Conservation (phyloP, 805 yeast genomes). For the Ascoidea asiatica region DNA sequence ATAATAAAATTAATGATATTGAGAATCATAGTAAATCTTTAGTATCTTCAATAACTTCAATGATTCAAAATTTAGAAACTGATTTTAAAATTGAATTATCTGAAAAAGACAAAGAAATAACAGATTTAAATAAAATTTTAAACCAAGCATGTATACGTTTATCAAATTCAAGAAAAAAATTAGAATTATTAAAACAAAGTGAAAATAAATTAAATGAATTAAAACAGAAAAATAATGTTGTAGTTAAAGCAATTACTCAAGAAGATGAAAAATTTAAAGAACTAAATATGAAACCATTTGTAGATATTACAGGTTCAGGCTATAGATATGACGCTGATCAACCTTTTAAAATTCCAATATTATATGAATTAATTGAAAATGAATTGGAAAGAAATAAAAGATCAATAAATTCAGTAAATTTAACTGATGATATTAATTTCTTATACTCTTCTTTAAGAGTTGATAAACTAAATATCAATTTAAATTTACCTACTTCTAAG, state of each 20-base stretch:
- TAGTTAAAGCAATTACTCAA: conserved; percentile 48
- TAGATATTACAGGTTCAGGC: conserved; percentile 26
- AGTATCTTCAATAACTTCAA: conserved; percentile 34
- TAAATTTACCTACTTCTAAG: conserved; percentile 19
- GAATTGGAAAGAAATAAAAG: conserved; percentile 17
- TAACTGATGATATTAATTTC: not conserved
- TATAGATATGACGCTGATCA: conserved; percentile 77
- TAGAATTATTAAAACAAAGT: conserved; percentile 37
- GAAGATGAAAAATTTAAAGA: conserved; percentile 45
- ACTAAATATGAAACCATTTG: conserved; percentile 24
- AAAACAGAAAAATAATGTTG: conserved; percentile 40
- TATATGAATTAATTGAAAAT: conserved; percentile 39
- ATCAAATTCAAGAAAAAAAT: conserved; percentile 30
- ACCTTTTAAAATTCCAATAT: conserved; percentile 62
- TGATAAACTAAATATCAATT: not conserved
- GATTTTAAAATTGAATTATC: conserved; percentile 48
- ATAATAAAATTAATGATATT: conserved; percentile 4
- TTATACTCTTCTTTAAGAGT: not conserved
- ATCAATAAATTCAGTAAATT: too few species aligned
- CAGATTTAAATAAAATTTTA: conserved; percentile 38
- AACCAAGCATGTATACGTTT: conserved; percentile 42
- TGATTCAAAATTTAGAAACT: conserved; percentile 36
- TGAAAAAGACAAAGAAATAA: conserved; percentile 36
- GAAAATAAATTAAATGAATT: conserved; percentile 31
- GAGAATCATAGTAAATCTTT: conserved; percentile 21